Evolutionary conservation across 345 rosid species (phyloP).

Genomic region (Acer negundo): DNA sequence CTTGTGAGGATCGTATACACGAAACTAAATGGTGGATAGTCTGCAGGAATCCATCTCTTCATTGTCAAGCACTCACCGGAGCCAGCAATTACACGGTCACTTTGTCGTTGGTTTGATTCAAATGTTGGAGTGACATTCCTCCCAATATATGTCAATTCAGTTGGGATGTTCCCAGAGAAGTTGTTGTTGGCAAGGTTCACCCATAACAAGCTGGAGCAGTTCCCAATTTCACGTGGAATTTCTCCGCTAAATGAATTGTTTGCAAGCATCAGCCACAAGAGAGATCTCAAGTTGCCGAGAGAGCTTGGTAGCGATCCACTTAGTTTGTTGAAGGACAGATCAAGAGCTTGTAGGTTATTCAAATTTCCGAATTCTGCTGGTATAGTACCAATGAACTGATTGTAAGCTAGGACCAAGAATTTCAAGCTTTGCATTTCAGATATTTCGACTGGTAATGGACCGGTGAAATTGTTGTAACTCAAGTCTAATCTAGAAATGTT

Average conservation of each 20-base stretch:
- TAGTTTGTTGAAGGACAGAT: constrained; percentile 78
- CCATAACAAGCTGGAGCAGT: constrained; percentile 84
- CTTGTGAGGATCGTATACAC: constrained; percentile 64
- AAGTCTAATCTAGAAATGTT: constrained; percentile 66
- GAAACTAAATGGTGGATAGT: constrained; percentile 85
- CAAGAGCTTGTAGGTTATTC: constrained; percentile 66
- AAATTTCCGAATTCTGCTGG: constrained; percentile 74
- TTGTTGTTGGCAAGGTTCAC: constrained; percentile 79
- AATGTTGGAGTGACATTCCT: constrained; percentile 56
- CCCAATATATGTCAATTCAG: constrained; percentile 65
- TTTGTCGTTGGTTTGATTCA: constrained; percentile 39
- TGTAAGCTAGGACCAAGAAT: constrained; percentile 63
- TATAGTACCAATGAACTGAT: constrained; percentile 63
- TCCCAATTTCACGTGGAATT: constrained; percentile 75
- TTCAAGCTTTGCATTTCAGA: constrained; percentile 58
- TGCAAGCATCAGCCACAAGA: constrained; percentile 96
- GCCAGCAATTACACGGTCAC: constrained; percentile 43
- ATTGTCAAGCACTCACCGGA: constrained; percentile 79
- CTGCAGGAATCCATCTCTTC: constrained; percentile 96
- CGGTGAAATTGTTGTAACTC: constrained; percentile 72
- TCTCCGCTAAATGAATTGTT: constrained; percentile 64
- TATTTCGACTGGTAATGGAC: constrained; percentile 64
- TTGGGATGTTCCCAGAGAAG: constrained; percentile 63
- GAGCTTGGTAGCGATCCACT: constrained; percentile 66
- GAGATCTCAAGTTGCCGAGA: constrained; percentile 67